Conservation (phyloP, 2,329 filamentous ascomycete species). For the Ceratocystis ficicola region DNA sequence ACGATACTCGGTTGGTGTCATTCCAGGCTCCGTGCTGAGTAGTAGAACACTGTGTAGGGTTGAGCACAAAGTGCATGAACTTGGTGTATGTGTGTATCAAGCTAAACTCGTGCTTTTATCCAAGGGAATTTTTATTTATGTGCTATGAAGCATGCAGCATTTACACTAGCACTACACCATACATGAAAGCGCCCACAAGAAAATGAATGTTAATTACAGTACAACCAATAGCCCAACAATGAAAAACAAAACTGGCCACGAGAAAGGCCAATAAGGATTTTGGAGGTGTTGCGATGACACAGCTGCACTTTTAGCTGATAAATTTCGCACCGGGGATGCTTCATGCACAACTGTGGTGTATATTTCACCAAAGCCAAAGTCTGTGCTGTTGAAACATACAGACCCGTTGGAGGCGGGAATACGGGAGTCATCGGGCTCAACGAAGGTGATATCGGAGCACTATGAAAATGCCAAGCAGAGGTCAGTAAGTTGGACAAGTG, state of each 20-base stretch:
- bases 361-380: constrained; percentile 55
- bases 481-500: neutral
- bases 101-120: neutral
- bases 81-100: neutral
- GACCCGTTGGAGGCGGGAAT: constrained; percentile 36
- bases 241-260: neutral
- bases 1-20: too few relatives aligned
- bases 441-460: constrained; percentile 80
- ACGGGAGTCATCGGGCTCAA: constrained; percentile 38
- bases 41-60: too few relatives aligned
- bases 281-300: neutral
- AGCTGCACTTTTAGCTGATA: constrained; percentile 6
- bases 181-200: neutral
- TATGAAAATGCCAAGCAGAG: constrained; percentile 28
- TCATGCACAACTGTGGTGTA: constrained; percentile 33
- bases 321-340: constrained; percentile 17
- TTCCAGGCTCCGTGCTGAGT: too few relatives aligned
- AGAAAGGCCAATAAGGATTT: neutral
- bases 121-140: neutral
- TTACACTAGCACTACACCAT: neutral
- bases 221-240: neutral
- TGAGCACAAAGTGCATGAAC: neutral
- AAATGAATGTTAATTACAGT: neutral
- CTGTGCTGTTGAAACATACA: constrained; percentile 66
- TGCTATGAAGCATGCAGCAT: neutral